Percentiles rank a stretch among this genome's conserved stretches.
Conservation (phyloP, 202 grass and related monocot species). For the Miscanthus sacchariflorus region DNA sequence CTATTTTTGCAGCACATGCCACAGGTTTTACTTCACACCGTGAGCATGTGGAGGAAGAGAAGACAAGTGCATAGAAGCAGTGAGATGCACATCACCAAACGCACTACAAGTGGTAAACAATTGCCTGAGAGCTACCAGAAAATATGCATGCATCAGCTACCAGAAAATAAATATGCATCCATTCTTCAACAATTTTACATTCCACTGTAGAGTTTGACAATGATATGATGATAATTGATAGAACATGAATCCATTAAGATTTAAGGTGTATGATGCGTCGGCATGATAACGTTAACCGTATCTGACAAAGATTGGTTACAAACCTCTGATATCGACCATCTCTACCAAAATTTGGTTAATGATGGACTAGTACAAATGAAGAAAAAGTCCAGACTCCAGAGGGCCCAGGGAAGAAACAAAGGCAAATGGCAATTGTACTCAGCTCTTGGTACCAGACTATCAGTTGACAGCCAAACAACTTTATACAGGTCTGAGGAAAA, state of each 20-base stretch:
- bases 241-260: conserved; percentile 4
- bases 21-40: conserved; percentile 49
- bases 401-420: conserved; percentile 35
- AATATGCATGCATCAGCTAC: conserved; percentile 28
- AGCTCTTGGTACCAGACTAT: conserved; percentile 40
- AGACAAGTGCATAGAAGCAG: conserved; percentile 26
- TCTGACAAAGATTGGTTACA: not conserved
- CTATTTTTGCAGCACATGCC: conserved; percentile 43
- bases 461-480: conserved; percentile 40
- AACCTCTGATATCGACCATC: conserved; percentile 33
- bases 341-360: conserved; percentile 36
- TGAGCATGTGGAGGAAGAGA: conserved; percentile 34
- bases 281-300: conserved; percentile 21
- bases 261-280: not conserved
- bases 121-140: conserved; percentile 30
- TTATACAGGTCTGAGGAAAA: conserved; percentile 8
- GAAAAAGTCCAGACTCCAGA: conserved; percentile 32
- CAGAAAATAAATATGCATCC: not conserved
- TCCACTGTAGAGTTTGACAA: conserved; percentile 10
- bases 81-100: conserved; percentile 21
- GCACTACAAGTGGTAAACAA: conserved; percentile 21
- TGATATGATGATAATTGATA: not conserved
- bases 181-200: conserved; percentile 11
- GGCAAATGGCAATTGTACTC: conserved; percentile 44
- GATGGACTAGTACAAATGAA: conserved; percentile 36